phyloP scores from a whole-genome alignment of 2,329 filamentous ascomycete species.

The Aureobasidium musti region DNA sequence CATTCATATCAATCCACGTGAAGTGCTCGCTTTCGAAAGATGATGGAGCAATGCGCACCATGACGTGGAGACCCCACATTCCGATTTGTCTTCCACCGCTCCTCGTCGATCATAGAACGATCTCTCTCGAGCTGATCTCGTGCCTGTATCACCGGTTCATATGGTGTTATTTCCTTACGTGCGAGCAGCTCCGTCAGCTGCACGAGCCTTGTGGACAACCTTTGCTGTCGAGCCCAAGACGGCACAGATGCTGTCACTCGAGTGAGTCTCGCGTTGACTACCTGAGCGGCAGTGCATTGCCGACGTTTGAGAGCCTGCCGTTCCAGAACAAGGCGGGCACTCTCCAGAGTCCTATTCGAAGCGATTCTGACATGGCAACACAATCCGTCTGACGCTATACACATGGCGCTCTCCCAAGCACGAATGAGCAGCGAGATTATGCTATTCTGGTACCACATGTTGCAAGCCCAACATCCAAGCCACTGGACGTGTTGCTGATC shows the following conservation, averaged over 20 bases:
- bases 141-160: slow-evolving; percentile 23
- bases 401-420: neutral
- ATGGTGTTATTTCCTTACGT: slow-evolving; percentile 14
- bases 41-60: neutral
- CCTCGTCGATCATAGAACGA: slow-evolving; percentile 6
- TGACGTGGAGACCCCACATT: slow-evolving; percentile 27
- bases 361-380: neutral
- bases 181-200: slow-evolving; percentile 13
- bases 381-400: slow-evolving; percentile 8
- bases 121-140: slow-evolving; percentile 17
- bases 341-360: neutral
- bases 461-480: slow-evolving; percentile 21
- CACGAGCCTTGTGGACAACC: slow-evolving; percentile 6
- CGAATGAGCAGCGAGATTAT: slow-evolving; percentile 26
- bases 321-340: neutral
- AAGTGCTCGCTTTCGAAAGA: neutral
- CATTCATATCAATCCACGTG: slow-evolving; percentile 17
- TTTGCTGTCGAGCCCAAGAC: neutral
- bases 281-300: neutral
- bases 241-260: neutral
- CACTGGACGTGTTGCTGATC: slow-evolving; percentile 22
- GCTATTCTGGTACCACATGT: slow-evolving; percentile 18
- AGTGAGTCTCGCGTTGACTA: neutral
- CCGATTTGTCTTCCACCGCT: slow-evolving; percentile 19
- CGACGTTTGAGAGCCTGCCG: neutral